These are phyloP conservation scores for Hura crepitans DNA, from an alignment of 441 rosid genomes.

Conservation along the genomic window DNA sequence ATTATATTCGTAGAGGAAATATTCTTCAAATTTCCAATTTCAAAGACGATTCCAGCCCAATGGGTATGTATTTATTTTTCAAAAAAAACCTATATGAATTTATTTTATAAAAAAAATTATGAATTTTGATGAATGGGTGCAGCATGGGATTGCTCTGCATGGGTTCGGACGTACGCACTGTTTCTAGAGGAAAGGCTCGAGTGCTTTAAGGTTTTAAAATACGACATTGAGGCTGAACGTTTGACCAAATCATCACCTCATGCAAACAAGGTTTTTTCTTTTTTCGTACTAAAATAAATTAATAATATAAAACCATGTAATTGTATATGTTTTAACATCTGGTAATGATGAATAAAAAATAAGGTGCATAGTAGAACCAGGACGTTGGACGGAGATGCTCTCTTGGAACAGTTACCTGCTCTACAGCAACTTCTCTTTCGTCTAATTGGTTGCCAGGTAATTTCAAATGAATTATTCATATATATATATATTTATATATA, in stretches of 20 bases:
- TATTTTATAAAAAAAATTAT: conserved; percentile 6
- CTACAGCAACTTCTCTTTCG: conserved; percentile 91
- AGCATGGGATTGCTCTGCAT: conserved; percentile 94
- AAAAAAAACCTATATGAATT: conserved; percentile 16
- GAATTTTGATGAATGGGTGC: conserved; percentile 29
- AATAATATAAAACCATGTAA: conserved; percentile 1
- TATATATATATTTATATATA: too few species aligned
- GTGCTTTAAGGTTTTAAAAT: conserved; percentile 83
- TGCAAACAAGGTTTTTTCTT: neutral
- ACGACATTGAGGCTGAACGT: conserved; percentile 74
- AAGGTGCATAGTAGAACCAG: conserved; percentile 69
- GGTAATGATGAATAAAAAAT: conserved; percentile 12
- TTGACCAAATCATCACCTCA: too few species aligned
- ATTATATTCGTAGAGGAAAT: conserved; percentile 82
- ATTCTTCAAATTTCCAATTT: conserved; percentile 97
- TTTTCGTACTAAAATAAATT: conserved; percentile 5
- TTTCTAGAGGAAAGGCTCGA: conserved; percentile 93
- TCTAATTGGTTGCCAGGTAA: conserved; percentile 88
- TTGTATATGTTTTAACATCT: neutral
- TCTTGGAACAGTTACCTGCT: conserved; percentile 82
- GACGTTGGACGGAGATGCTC: conserved; percentile 83
- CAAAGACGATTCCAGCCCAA: conserved; percentile 93
- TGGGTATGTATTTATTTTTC: conserved; percentile 44
- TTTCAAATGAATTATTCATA: too few species aligned
- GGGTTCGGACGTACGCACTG: conserved; percentile 85